Conservation (phyloP, 2,329 filamentous ascomycete species). For the Polytolypa hystricis region DNA sequence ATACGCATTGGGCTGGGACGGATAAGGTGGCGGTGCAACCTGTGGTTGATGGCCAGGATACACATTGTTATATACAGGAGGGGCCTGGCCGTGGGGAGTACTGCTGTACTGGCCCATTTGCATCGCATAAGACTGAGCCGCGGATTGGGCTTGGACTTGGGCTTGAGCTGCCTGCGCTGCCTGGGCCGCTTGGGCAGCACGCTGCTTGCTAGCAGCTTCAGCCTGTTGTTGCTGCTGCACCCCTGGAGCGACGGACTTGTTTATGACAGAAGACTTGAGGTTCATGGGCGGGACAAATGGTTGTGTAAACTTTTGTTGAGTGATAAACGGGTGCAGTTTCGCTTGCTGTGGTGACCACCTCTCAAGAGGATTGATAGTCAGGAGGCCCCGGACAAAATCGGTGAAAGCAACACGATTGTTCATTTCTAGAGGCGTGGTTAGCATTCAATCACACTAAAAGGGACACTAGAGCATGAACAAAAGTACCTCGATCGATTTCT, state of each 20-base stretch:
- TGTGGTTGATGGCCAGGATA: slow-evolving; percentile 54
- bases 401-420: slow-evolving; percentile 96
- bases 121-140: too few relatives aligned
- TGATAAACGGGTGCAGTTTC: slow-evolving; percentile 95
- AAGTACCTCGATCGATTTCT: slow-evolving; percentile 86
- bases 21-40: slow-evolving; percentile 67
- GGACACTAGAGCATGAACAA: too few relatives aligned
- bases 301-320: slow-evolving; percentile 91
- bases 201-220: slow-evolving; percentile 85
- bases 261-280: slow-evolving; percentile 73
- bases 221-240: slow-evolving; percentile 94
- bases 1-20: slow-evolving; percentile 59
- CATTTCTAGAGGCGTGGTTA: slow-evolving; percentile 66
- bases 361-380: slow-evolving; percentile 92
- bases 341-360: slow-evolving; percentile 97
- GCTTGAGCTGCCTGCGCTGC: slow-evolving; percentile 50
- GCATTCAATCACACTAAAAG: too few relatives aligned
- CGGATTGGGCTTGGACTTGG: slow-evolving; percentile 57
- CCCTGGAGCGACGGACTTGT: slow-evolving; percentile 79
- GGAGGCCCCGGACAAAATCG: slow-evolving; percentile 85
- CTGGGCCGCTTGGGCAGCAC: slow-evolving; percentile 47
- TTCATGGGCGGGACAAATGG: slow-evolving; percentile 97
- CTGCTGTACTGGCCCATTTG: slow-evolving; percentile 47
- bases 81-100: slow-evolving; percentile 37
- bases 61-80: slow-evolving; percentile 64